Evolutionary conservation across 2,329 filamentous ascomycete genomes (phyloP), one percentile per base, ranked within the genome.

Genomic region (Aspergillus sp.): DNA sequence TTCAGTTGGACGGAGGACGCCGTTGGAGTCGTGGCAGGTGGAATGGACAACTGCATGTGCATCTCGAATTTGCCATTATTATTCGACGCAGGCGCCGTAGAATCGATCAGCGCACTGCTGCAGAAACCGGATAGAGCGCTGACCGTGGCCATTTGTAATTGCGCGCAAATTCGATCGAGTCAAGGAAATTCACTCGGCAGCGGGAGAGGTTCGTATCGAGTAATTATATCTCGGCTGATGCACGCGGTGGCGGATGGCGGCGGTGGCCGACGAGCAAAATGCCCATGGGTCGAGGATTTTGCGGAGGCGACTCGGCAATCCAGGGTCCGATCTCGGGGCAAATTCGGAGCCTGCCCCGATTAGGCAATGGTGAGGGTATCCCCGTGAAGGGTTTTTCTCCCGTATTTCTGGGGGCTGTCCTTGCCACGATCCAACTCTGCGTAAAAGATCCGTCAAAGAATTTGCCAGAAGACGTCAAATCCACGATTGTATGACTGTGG

Each of bases 311-410:
- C 8, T 44, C 41, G 45, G 19, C 25, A 47, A 47, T 11, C 23
- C 23, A 31, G 12, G 33, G 27, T 51, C 53, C 51, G 51, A 50
- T 37, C 27, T 37, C 54, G 54, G 44, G 39, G 49, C 21, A n/a
- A 44, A 9, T 19, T 41, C 48, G 49, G 51, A 19, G 23, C 37
- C n/a, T 44, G 17, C 7, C 66, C 58, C 50, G 46, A 66, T 62
- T 49, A 44, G 62, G 68, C 27, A 64, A 65, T 41, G 52, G 46
- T 68, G 67, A 68, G 56, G 66, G 63, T 63, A 68, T 69, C 19
- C 48, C 27, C 45, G 43, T 33, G 11, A 21, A 12, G 17, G 4
- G 7, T 6, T 17, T 17, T 35, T 35, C n/a, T n/a, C 35, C 12
- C 35, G 5, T 21, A 9, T 19, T 17, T 25, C 19, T 14, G 11